Evolutionary conservation across 257 asterid species (phyloP), one percentile per base, ranked within the genome.

Genomic region (Asclepias syriaca): DNA sequence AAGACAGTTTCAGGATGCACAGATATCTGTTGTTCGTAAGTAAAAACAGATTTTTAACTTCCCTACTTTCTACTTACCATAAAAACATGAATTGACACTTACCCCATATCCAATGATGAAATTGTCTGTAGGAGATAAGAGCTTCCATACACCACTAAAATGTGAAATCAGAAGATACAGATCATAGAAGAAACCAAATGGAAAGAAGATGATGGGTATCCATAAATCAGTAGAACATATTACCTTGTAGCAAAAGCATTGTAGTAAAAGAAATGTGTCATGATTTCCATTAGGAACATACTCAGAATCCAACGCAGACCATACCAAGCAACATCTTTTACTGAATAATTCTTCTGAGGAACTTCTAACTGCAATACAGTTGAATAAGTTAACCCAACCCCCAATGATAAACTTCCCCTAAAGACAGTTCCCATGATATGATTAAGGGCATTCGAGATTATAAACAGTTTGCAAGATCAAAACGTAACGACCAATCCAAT

Each of bases 51-150:
- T 16, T 13, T 13, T 14, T 12, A 48, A 22, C 32, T 15, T 8
- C 58, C 14, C 46, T 58, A 29, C 43, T 29, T 32, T 6, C 39
- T 34, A 34, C 39, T 34, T 34, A 34, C 8, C 60, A 45, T 48
- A 45, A 0, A 18, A 72, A 67, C 32, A 70, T 67, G 74, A 54
- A 59, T 37, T 69, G 72, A 74, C 68, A 84, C 90, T 85, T 89
- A 93, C 98, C 79, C 98, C 98, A 66, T 94, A 94, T 74, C 98
- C 98, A 72, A 94, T 82, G 74, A 94, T 87, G 82, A 91, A 91
- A 82, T 91, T 87, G 86, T 91, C 95, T 84, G 84, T 61, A 40
- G 98, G 91, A 79, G 97, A 85, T 75, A 94, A 81, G 32, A 91
- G 87, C 77, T 85, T 89, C 98, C 98, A 94, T 76, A 87, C 50